Percentiles rank a stretch among this genome's conserved stretches.
Conservation (phyloP, 2,329 filamentous ascomycete genomes). For the Scedosporium minutisporum region DNA sequence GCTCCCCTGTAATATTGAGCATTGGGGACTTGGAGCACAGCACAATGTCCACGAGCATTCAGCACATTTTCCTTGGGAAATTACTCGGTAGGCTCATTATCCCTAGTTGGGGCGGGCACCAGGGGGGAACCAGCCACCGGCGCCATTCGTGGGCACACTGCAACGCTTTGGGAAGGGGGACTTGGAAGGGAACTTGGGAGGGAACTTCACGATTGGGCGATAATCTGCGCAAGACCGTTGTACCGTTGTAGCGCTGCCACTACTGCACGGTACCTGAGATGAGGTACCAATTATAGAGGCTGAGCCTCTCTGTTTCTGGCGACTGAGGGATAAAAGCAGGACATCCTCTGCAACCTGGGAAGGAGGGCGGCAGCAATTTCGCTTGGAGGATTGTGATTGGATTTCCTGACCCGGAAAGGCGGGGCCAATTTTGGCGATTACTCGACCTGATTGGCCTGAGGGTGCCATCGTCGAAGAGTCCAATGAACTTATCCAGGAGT, state of each 20-base stretch:
- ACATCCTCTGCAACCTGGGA: neutral
- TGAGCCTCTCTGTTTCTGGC: neutral
- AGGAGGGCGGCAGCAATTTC: neutral
- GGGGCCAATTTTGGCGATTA: conserved; percentile 1
- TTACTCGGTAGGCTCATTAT: neutral
- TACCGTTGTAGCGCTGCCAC: neutral
- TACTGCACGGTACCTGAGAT: neutral
- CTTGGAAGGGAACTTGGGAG: no score
- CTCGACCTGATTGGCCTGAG: neutral
- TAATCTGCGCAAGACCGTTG: neutral
- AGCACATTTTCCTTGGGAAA: neutral
- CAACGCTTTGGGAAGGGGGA: no score
- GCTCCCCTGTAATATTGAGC: neutral
- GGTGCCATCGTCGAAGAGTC: neutral
- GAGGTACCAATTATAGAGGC: neutral
- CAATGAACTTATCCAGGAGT: neutral
- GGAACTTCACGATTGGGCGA: no score
- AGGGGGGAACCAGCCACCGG: neutral
- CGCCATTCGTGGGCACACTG: neutral
- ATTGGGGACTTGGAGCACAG: neutral
- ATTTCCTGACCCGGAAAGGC: neutral
- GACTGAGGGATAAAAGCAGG: neutral
- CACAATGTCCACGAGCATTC: neutral
- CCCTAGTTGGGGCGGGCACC: neutral
- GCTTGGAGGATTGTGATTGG: neutral